A percentile compares a stretch with the other conserved stretches of the same genome.
Evolutionary conservation across 495 filamentous ascomycete species (phyloP).

Genomic region (Penicillium angulare): DNA sequence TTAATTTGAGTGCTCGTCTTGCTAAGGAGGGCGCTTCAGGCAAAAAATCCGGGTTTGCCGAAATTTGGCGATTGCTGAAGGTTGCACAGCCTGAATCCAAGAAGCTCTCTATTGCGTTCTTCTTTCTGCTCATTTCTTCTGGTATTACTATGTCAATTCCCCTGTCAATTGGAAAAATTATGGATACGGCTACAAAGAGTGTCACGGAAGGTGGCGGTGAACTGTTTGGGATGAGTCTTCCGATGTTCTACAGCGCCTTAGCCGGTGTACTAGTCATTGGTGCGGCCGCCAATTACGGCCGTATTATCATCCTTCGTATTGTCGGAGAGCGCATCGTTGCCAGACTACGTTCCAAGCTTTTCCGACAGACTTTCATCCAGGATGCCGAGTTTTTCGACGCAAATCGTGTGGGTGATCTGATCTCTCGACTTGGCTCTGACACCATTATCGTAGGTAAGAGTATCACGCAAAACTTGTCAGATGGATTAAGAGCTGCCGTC

Average conservation of each 20-base stretch:
- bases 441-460: conserved; percentile 97
- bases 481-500: conserved; percentile 84
- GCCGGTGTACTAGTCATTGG: conserved; percentile 68
- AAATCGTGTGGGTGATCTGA: conserved; percentile 92
- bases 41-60: conserved; percentile 63
- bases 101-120: conserved; percentile 75
- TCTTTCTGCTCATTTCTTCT: conserved; percentile 82
- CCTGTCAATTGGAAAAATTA: conserved; percentile 91
- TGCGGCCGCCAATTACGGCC: conserved; percentile 85
- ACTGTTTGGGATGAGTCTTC: conserved; percentile 71
- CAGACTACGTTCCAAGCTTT: conserved; percentile 82
- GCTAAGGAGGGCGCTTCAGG: conserved; percentile 70
- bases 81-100: conserved; percentile 83
- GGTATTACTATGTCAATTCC: conserved; percentile 91
- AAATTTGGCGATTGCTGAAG: conserved; percentile 83
- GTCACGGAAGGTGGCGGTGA: conserved; percentile 44
- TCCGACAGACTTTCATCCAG: conserved; percentile 84
- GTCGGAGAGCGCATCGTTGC: conserved; percentile 94
- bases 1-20: conserved; percentile 84
- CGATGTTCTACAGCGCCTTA: conserved; percentile 76
- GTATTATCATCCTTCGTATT: conserved; percentile 91
- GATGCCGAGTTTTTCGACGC: conserved; percentile 99
- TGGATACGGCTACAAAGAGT: conserved; percentile 76
- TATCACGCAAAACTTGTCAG: conserved; percentile 95
- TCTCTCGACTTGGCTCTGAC: conserved; percentile 91